Base-by-base conservation (phyloP, 139 green algal genomes). In the Micromonas pusilla region DNA sequence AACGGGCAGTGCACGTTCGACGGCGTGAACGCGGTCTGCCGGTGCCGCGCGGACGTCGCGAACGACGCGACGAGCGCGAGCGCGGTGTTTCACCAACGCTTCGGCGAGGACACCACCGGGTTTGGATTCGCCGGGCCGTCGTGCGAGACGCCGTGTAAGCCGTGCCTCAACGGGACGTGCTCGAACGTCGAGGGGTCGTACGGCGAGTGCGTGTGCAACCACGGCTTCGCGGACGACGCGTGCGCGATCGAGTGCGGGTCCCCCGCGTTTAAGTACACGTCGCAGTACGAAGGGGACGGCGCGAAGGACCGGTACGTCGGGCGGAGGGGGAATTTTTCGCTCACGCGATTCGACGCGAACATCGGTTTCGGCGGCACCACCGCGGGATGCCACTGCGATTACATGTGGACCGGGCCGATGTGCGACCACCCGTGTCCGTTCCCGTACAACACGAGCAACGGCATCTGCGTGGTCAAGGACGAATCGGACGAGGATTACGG, bases 111-210 rank as follows among this genome's bases (percentile, higher is more conserved):
- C 3, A 67, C 52, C 20, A 21, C 6, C 3, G 72, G 72, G 13
- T 23, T 78, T 37, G 73, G 73, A 19, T 72, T 52, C 26, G 36
- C 31, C n/a, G 73, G 73, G 6, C 19, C 36, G 19, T 25, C 32
- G 0, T 79, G 73, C 60, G 30, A 2, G 3, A 63, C 32, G 23
- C 54, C 54, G 13, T 79, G 73, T 30, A 9, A 37, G 57, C 53
- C 73, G 36, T 79, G 73, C 32, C 23, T 28, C 33, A 79, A 79
- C 33, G 73, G 73, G 13, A 72, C 36, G 28, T 79, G 73, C 45
- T 36, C 23, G 28, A 53, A 25, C 16, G 26, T 20, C 4, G 16
- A 23, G 3, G 72, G 39, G 26, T n/a, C 20, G 32, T 67, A 62
- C 3, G 73, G 73, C 33, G 21, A 72, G 54, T 79, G 73, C 32